Evolutionary conservation across 345 rosid genomes (phyloP).

Genomic region (Euphorbia lathyris): DNA sequence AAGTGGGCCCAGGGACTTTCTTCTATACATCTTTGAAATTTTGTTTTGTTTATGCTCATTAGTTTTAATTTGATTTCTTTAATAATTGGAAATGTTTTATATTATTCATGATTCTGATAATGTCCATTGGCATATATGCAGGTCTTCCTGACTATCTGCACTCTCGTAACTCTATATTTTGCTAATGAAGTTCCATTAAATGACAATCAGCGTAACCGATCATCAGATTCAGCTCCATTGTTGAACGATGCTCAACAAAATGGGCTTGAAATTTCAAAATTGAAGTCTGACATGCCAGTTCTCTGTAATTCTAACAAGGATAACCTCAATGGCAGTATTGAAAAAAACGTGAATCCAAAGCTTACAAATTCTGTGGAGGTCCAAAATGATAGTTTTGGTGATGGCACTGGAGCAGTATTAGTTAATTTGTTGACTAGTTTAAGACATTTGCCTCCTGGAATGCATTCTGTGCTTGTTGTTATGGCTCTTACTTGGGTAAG

Average conservation of each 20-base stretch:
- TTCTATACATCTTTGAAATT: neutral
- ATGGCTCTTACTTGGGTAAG: constrained; percentile 98
- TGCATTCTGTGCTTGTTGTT: constrained; percentile 88
- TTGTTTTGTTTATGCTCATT: constrained; percentile 2
- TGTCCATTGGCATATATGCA: constrained; percentile 31
- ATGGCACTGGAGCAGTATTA: constrained; percentile 88
- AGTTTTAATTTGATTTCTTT: neutral
- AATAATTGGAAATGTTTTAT: neutral
- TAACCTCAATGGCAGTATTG: constrained; percentile 32
- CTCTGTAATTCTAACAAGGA: constrained; percentile 32
- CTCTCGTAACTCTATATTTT: constrained; percentile 78
- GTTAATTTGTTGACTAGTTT: constrained; percentile 92
- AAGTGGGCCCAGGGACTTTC: neutral
- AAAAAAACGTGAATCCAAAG: constrained; percentile 33
- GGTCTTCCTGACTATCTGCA: constrained; percentile 82
- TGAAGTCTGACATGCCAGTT: constrained; percentile 31
- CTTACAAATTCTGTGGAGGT: constrained; percentile 35
- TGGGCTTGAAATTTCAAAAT: constrained; percentile 45
- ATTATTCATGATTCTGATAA: neutral
- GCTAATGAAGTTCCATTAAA: constrained; percentile 79
- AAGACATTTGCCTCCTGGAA: constrained; percentile 88
- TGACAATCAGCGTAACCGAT: constrained; percentile 33
- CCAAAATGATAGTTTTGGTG: constrained; percentile 48
- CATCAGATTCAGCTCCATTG: constrained; percentile 83
- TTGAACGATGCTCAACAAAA: constrained; percentile 51